These are phyloP conservation scores for Aspergillus bertholletiae DNA, from an alignment of 495 filamentous ascomycete species.

Conservation along the genomic window DNA sequence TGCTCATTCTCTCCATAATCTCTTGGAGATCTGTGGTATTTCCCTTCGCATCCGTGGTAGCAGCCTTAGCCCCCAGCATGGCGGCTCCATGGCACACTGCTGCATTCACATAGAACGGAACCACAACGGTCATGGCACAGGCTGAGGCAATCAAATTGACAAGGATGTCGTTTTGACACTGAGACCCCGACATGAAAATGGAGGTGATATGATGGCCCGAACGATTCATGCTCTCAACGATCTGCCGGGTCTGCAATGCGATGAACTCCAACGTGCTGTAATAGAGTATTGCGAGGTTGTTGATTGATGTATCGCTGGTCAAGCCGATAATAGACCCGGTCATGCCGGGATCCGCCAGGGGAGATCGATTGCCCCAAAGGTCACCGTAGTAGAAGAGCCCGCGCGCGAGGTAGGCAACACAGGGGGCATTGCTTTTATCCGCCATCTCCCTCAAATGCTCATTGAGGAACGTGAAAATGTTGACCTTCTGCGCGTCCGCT, in stretches of 20 bases:
- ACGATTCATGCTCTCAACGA: constrained; percentile 87
- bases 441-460: constrained; percentile 76
- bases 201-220: constrained; percentile 79
- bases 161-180: constrained; percentile 91
- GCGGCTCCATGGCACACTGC: constrained; percentile 96
- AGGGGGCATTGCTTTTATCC: constrained; percentile 62
- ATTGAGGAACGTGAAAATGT: constrained; percentile 94
- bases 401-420: constrained; percentile 76
- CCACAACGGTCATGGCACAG: constrained; percentile 86
- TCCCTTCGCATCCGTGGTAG: constrained; percentile 69
- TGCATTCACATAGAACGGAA: constrained; percentile 87
- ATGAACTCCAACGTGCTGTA: constrained; percentile 97
- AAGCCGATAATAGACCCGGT: constrained; percentile 82
- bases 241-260: constrained; percentile 91
- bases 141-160: constrained; percentile 87
- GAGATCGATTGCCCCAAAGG: constrained; percentile 92
- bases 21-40: constrained; percentile 83
- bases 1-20: constrained; percentile 97
- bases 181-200: constrained; percentile 97
- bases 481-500: constrained; percentile 71
- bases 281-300: constrained; percentile 85
- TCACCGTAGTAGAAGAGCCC: constrained; percentile 99
- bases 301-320: constrained; percentile 75
- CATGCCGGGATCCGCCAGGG: constrained; percentile 90
- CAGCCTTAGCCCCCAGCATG: constrained; percentile 95